Evolutionary conservation across 495 filamentous ascomycete species (phyloP).

Genomic region (Neurospora sp.): DNA sequence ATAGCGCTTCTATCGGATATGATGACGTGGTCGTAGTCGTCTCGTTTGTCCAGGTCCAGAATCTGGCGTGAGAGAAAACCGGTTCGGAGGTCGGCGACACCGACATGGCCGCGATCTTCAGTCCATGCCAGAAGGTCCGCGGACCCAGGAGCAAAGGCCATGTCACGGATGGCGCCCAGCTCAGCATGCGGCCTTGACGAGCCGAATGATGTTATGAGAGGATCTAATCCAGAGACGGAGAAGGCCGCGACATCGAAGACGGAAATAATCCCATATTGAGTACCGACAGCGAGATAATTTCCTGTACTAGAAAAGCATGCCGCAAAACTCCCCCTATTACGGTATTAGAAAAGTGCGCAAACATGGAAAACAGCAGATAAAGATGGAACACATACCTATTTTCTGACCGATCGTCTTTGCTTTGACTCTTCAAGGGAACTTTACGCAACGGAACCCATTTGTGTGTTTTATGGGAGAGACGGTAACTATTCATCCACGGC

Average conservation of each 20-base stretch:
- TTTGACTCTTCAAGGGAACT: constrained; percentile 41
- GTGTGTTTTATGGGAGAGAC: constrained; percentile 8
- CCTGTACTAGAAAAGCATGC: constrained; percentile 43
- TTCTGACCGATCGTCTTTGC: constrained; percentile 31
- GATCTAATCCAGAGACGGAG: constrained; percentile 23
- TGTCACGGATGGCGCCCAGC: constrained; percentile 75
- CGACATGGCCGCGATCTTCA: constrained; percentile 76
- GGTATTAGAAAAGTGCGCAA: constrained; percentile 3
- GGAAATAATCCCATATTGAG: constrained; percentile 46
- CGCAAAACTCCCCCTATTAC: constrained; percentile 42
- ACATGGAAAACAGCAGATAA: background rate
- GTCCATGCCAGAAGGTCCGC: constrained; percentile 91
- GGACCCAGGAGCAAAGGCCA: constrained; percentile 82
- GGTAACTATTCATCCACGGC: background rate
- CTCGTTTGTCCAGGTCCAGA: constrained; percentile 49
- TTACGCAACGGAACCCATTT: constrained; percentile 31
- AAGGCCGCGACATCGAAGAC: constrained; percentile 36
- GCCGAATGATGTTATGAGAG: constrained; percentile 34
- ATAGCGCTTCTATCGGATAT: constrained; percentile 37
- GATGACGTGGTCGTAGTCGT: constrained; percentile 40
- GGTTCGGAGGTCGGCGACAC: constrained; percentile 72
- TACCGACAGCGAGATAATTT: constrained; percentile 43
- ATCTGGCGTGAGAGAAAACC: constrained; percentile 69
- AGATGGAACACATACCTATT: constrained; percentile 15
- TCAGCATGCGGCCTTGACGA: constrained; percentile 50